phyloP scores from a whole-genome alignment of 163 green algal species.

The Chloromonas sp. region DNA sequence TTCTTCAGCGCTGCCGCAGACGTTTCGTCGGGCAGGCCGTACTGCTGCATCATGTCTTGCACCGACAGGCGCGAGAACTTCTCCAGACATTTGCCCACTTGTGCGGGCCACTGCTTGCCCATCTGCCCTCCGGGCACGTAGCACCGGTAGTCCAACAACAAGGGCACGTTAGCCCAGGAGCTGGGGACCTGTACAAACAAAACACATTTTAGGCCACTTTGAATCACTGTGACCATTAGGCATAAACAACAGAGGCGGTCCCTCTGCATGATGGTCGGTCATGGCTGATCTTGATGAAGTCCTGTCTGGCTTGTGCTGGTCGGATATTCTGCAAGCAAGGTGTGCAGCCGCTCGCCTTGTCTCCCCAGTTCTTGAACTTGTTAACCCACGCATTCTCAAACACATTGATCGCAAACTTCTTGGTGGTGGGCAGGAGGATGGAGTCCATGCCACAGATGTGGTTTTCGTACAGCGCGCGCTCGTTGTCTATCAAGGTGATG shows the following conservation, averaged over 20 bases:
- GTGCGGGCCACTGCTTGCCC: conserved; percentile 10
- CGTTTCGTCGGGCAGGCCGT: conserved; percentile 17
- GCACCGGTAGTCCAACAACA: conserved; percentile 39
- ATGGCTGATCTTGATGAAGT: too few species aligned
- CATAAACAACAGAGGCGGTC: too few species aligned
- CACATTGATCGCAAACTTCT: conserved; percentile 43
- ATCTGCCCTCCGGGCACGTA: conserved; percentile 25
- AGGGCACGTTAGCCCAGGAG: conserved; percentile 34
- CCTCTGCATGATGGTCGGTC: too few species aligned
- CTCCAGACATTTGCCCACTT: conserved; percentile 13
- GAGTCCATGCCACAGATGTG: conserved; percentile 23
- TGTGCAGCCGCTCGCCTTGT: conserved; percentile 17
- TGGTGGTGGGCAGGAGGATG: conserved; percentile 38
- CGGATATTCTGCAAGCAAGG: too few species aligned
- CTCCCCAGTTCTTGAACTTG: conserved; percentile 37
- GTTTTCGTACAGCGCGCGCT: conserved; percentile 39
- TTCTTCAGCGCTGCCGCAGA: conserved; percentile 29
- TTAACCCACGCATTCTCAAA: conserved; percentile 45
- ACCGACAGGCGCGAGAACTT: background rate
- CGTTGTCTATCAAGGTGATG: conserved; percentile 33
- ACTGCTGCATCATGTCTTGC: conserved; percentile 18
- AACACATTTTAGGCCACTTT: too few species aligned
- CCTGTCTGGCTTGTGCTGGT: too few species aligned
- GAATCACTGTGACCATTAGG: too few species aligned
- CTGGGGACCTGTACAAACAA: conserved; percentile 14